phyloP scores from a whole-genome alignment of 202 grass and related monocot genomes.

The Tripidium arundinaceum region DNA sequence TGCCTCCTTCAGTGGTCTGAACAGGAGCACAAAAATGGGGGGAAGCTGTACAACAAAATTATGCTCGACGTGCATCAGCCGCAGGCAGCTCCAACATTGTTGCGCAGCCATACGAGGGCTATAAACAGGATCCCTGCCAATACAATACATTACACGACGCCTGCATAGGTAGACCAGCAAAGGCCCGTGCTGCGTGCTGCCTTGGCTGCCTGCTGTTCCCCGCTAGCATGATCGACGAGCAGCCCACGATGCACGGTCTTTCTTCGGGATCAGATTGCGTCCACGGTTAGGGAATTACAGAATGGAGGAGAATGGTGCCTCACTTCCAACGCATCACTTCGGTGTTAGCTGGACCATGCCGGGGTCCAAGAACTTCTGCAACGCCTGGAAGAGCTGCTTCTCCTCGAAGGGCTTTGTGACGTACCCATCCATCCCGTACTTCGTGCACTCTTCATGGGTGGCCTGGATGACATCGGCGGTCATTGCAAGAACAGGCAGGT shows the following conservation, averaged over 20 bases:
- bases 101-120: not conserved
- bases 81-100: constrained; percentile 4
- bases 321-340: not conserved
- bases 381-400: constrained; percentile 78
- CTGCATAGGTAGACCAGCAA: not conserved
- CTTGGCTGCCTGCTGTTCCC: not conserved
- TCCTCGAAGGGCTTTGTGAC: constrained; percentile 97
- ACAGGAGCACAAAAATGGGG: constrained; percentile 22
- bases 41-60: constrained; percentile 36
- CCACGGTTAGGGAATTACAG: constrained; percentile 12
- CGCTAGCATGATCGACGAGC: not conserved
- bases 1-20: not conserved
- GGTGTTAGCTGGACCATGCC: constrained; percentile 26
- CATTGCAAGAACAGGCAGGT: constrained; percentile 83
- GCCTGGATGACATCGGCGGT: constrained; percentile 96
- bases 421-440: constrained; percentile 88
- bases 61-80: constrained; percentile 18
- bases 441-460: constrained; percentile 83
- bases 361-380: constrained; percentile 69
- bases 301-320: constrained; percentile 23
- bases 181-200: not conserved
- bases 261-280: constrained; percentile 13
- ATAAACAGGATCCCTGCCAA: constrained; percentile 11
- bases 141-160: constrained; percentile 37
- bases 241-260: not conserved